Evolutionary conservation across 2,329 filamentous ascomycete species (phyloP).

Genomic region (Rhynchosporium secalis): DNA sequence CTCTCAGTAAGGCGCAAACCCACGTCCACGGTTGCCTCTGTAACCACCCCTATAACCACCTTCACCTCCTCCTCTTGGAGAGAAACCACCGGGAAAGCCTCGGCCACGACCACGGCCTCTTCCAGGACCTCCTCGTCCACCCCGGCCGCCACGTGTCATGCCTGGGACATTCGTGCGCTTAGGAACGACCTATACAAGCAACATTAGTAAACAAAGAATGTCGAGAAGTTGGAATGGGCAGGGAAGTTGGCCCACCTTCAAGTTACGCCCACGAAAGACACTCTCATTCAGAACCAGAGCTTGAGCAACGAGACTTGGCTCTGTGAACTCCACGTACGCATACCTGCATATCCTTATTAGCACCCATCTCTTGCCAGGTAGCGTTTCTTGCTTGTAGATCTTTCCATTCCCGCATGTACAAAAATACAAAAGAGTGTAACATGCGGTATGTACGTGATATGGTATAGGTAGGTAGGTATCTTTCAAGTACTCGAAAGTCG

Average conservation of each 20-base stretch:
- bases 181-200: slow-evolving; percentile 63
- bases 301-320: slow-evolving; percentile 88
- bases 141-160: slow-evolving; percentile 76
- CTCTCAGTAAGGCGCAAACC: slow-evolving; percentile 61
- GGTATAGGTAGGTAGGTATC: neutral
- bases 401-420: neutral
- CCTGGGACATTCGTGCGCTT: slow-evolving; percentile 97
- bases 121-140: slow-evolving; percentile 50
- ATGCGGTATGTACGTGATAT: neutral
- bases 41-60: slow-evolving; percentile 60
- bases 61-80: slow-evolving; percentile 35
- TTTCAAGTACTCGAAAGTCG: slow-evolving; percentile 1
- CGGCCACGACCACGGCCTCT: slow-evolving; percentile 58
- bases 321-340: slow-evolving; percentile 97
- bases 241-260: slow-evolving; percentile 68
- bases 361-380: slow-evolving; percentile 61
- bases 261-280: slow-evolving; percentile 87
- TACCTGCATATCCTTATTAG: slow-evolving; percentile 62
- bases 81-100: slow-evolving; percentile 39
- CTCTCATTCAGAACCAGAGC: slow-evolving; percentile 96
- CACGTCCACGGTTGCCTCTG: slow-evolving; percentile 62
- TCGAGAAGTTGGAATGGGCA: neutral
- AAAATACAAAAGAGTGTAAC: neutral
- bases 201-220: slow-evolving; percentile 8
- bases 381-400: slow-evolving; percentile 41